A percentile compares a stretch with the other conserved stretches of the same genome.
phyloP scores from a whole-genome alignment of 2,329 filamentous ascomycete species.

The Trichoderma sp. region DNA sequence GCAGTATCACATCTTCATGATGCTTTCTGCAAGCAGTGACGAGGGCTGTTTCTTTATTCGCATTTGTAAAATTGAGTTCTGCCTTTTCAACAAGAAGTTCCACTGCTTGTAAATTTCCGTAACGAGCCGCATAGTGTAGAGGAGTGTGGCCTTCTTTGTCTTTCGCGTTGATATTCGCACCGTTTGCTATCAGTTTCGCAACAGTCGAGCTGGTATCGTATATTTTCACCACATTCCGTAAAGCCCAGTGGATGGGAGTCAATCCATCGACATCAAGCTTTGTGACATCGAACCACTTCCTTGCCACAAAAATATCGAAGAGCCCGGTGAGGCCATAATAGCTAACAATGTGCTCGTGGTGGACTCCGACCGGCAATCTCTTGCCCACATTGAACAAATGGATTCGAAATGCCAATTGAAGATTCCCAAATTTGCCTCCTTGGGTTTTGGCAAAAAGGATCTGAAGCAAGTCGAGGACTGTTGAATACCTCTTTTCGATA shows the following conservation, averaged over 20 bases:
- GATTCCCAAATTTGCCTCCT: not conserved
- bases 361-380: not conserved
- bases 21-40: conserved; percentile 1
- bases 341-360: not conserved
- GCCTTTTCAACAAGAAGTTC: not conserved
- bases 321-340: not conserved
- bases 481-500: not conserved
- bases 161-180: not conserved
- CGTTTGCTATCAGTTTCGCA: not conserved
- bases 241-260: not conserved
- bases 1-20: not conserved
- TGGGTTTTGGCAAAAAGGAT: not conserved
- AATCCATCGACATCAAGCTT: not conserved
- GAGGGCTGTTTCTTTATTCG: not conserved
- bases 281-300: not conserved
- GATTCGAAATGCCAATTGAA: not conserved
- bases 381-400: not conserved
- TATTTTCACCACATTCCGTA: not conserved
- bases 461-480: not conserved
- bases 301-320: not conserved
- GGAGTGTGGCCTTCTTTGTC: not conserved
- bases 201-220: not conserved
- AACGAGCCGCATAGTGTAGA: not conserved
- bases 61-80: not conserved
- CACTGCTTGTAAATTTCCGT: not conserved